Percentiles rank a stretch among this genome's conserved stretches.
These are phyloP conservation scores for Heliamphora pulchella DNA, from an alignment of 179 eudicot species.

Conservation along the genomic window DNA sequence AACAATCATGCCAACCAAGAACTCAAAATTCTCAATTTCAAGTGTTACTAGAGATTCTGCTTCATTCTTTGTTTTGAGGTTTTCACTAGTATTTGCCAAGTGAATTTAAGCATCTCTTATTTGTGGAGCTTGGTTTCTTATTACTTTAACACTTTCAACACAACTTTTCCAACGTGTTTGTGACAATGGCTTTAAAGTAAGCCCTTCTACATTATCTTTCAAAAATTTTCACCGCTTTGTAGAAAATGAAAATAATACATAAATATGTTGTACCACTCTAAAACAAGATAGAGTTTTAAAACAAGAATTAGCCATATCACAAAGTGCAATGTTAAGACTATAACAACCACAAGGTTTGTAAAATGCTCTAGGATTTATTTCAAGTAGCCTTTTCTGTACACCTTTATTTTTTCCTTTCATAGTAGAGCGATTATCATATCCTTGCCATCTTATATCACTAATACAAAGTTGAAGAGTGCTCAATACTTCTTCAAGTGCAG, in stretches of 20 bases:
- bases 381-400: conserved; percentile 15
- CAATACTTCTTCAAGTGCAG: not conserved
- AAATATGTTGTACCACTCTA: conserved; percentile 17
- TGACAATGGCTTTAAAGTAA: too few species aligned
- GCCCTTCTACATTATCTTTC: too few species aligned
- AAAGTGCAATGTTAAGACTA: conserved; percentile 16
- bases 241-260: conserved; percentile 19
- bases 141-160: conserved; percentile 5
- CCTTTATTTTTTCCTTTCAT: conserved; percentile 19
- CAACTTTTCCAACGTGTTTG: too few species aligned
- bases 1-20: conserved; percentile 11
- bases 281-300: conserved; percentile 15
- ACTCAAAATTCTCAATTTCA: conserved; percentile 18
- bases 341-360: conserved; percentile 26
- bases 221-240: conserved; percentile 13
- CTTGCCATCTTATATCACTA: conserved; percentile 10
- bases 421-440: not conserved
- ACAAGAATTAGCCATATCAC: conserved; percentile 22
- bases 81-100: not conserved
- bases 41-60: conserved; percentile 13
- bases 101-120: conserved; percentile 5
- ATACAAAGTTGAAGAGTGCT: not conserved
- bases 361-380: conserved; percentile 23
- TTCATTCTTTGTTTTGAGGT: conserved; percentile 16
- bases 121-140: not conserved